Base-by-base conservation (phyloP, 2,329 filamentous ascomycete species). In the Nemania diffusa region DNA sequence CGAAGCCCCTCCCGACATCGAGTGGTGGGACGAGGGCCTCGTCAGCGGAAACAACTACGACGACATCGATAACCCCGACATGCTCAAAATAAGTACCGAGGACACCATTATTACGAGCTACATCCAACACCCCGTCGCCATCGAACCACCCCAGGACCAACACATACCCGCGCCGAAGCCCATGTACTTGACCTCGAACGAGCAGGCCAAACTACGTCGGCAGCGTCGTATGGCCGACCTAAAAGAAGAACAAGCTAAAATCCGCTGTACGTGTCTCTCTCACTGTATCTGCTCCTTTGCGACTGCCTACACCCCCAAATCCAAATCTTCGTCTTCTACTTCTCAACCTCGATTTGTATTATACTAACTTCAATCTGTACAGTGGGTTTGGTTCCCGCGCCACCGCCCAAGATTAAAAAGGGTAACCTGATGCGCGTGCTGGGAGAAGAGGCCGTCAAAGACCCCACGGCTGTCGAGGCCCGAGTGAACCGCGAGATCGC, bases 11-110 rank as follows among this genome's bases (percentile, higher is more conserved):
- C 96, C 96, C 3, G 91, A 91, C 7, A 87, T 98, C 48, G 96
- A 99, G 79, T 99, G 96, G 96, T 98, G 95, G 93, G 96, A 99
- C 74, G 94, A 98, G 81, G 93, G 90, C 2, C 82, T 98, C 20
- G 85, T 97, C 17, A 86, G 91, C 58, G 92, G 91, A 48, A 86
- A 87, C 48, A 90, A 87, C 62, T 97, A 98, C 80, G 86, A 90
- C 65, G 84, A 86, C 67, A 87, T 96, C 65, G 87, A 91, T 27
- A 82, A 91, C 65, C 82, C 87, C 0, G 80, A 82, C 17, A 89
- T 87, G 50, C 82, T 96, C 67, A 96, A 94, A 78, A 87, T 97
- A 70, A 86, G 89, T 44, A 88, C 88, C 0, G 82, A 90, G n/a
- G 94, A 97, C 77, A 91, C 90, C 58, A 95, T 98, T 74, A 89